Evolutionary conservation across 148 eudicot species (phyloP).

Genomic region (Silene latifolia): DNA sequence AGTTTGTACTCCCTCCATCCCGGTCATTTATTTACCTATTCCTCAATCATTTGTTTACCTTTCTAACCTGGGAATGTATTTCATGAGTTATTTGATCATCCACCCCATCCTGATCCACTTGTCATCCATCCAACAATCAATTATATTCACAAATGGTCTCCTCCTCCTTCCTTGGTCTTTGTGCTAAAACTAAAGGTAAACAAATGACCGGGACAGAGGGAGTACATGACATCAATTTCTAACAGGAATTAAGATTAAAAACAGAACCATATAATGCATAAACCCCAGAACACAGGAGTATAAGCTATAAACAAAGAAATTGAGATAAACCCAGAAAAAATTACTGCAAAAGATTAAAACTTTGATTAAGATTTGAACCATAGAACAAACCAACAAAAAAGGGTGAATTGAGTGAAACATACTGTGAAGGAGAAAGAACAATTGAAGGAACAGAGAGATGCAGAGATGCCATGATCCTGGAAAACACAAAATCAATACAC

Average conservation of each 20-base stretch:
- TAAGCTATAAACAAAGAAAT: conserved; percentile 3
- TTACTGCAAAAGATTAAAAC: not conserved
- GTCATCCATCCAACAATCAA: no score
- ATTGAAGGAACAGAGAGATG: conserved; percentile 47
- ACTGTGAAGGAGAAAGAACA: conserved; percentile 48
- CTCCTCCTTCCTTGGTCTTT: no score
- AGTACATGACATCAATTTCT: not conserved
- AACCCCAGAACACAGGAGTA: no score
- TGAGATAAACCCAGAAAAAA: conserved; percentile 12
- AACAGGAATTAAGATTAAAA: not conserved
- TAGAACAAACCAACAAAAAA: not conserved
- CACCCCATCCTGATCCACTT: no score
- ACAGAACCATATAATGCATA: not conserved
- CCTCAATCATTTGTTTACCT: no score
- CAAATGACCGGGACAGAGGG: no score
- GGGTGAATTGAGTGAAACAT: conserved; percentile 8
- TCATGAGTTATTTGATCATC: no score
- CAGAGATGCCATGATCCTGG: conserved; percentile 53
- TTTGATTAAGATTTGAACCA: not conserved
- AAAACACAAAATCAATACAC: conserved; percentile 4
- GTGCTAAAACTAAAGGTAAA: no score
- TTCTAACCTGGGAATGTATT: no score
- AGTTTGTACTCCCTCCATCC: no score
- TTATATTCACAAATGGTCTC: no score
- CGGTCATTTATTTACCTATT: no score